These are phyloP conservation scores for Aquilaria agallochum DNA, from an alignment of 441 rosid species.

Conservation along the genomic window DNA sequence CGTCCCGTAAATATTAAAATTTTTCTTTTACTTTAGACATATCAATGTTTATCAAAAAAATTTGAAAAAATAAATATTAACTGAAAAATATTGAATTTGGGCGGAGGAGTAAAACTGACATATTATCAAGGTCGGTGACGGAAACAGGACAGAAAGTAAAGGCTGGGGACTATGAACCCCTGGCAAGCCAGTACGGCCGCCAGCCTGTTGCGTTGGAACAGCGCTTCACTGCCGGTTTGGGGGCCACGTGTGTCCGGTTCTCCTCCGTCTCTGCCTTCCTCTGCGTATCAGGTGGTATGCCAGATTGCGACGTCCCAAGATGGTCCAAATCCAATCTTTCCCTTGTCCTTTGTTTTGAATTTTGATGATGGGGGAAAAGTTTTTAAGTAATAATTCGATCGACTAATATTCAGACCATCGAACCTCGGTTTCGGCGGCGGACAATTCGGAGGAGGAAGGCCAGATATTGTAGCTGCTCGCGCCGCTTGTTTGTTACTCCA, in stretches of 20 bases:
- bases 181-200: slow-evolving; percentile 9
- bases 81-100: no score
- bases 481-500: slow-evolving; percentile 14
- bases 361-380: no score
- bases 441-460: slow-evolving; percentile 2
- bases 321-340: slow-evolving; percentile 14
- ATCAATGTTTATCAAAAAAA: no score
- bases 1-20: no score
- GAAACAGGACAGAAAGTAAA: no score
- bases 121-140: no score
- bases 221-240: slow-evolving; percentile 3
- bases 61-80: no score
- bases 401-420: background rate
- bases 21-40: no score
- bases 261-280: background rate
- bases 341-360: background rate
- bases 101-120: no score
- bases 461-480: slow-evolving; percentile 11
- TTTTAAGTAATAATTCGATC: background rate
- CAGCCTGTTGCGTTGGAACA: slow-evolving; percentile 27
- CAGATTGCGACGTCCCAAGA: slow-evolving; percentile 20
- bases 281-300: slow-evolving; percentile 12
- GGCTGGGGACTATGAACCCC: slow-evolving; percentile 2
- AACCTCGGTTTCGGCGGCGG: slow-evolving; percentile 5
- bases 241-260: slow-evolving; percentile 19